Base-by-base conservation (phyloP, 2,329 filamentous ascomycete genomes). In the Fusarium pseudoanthophilum region DNA sequence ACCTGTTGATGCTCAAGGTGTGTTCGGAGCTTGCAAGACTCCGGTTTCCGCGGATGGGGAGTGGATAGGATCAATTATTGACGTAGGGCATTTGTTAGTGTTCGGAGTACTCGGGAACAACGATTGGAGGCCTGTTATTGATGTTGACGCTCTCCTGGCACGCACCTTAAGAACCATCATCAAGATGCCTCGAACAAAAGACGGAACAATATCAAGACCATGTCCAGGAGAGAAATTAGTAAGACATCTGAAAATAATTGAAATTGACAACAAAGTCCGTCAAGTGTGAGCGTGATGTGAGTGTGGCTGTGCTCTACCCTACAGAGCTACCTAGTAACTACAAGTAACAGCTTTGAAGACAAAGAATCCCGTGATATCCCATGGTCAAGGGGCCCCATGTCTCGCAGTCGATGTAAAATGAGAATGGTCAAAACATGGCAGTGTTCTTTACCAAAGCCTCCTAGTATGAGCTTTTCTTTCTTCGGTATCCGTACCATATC, bases 21-120 rank as follows among this genome's bases (percentile, higher is more conserved):
- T 55, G 73, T 77, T 75, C 72, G 73, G 73, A 72, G 73, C 67
- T 70, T 71, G 74, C 11, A 42, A 67, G 66, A 68, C 45, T 46
- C 56, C 68, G 63, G 65, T 55, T 59, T 64, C 71, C 60, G 74
- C 69, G 73, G 56, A 71, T 72, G 66, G 55, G 61, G 15, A 46
- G 60, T 72, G 62, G 63, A 65, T 61, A 30, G 53, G 63, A 58
- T 68, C 61, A 69, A 53, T 43, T 66, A 66, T 45, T 65, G 60
- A 67, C 51, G 72, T 61, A 70, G 37, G 66, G 55, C n/a, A 36
- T 53, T 30, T 73, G 74, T 67, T 78, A 77, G 66, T 67, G 74
- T 55, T 65, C 64, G 68, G 63, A 72, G 73, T 75, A 76, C 65
- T 72, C 65, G 59, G 64, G 46, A 48, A 42, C 37, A 43, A 43